Evolutionary conservation across 257 asterid species (phyloP).

Genomic region (Solanum habrochaites): DNA sequence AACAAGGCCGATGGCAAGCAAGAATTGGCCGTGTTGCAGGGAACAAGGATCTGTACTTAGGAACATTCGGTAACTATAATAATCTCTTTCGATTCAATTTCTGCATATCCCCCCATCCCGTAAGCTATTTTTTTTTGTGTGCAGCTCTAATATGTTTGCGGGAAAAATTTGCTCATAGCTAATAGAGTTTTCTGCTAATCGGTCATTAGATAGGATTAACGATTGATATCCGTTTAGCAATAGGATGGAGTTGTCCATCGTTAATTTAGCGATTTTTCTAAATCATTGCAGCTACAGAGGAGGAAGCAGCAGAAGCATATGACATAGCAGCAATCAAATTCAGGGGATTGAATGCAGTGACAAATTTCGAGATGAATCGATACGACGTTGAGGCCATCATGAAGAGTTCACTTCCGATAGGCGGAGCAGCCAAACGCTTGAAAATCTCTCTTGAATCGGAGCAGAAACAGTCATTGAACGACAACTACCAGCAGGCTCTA

Average conservation of each 20-base stretch:
- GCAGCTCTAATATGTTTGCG: neutral
- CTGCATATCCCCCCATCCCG: too few relatives aligned
- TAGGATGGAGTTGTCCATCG: neutral
- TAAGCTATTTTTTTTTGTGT: too few relatives aligned
- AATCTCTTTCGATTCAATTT: neutral
- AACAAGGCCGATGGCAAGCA: constrained; percentile 81
- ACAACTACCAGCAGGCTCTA: constrained; percentile 18
- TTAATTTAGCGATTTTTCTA: neutral
- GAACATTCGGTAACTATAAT: constrained; percentile 47
- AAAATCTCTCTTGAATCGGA: constrained; percentile 52
- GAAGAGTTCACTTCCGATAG: constrained; percentile 48
- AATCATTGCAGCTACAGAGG: constrained; percentile 41
- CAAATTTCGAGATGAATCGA: constrained; percentile 47
- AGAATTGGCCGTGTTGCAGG: constrained; percentile 78
- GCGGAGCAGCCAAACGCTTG: constrained; percentile 40
- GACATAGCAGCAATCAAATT: constrained; percentile 63
- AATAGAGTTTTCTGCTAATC: neutral
- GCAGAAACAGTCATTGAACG: constrained; percentile 23
- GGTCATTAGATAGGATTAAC: neutral
- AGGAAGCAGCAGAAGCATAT: constrained; percentile 66
- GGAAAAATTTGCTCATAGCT: neutral
- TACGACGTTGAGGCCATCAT: constrained; percentile 53
- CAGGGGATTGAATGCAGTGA: constrained; percentile 47
- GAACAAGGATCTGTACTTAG: constrained; percentile 61
- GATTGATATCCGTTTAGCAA: neutral